Percentiles rank a stretch among this genome's conserved stretches.
Conservation (phyloP, 202 grass and related monocot species). For the Schoenoplectus tabernaemontani region DNA sequence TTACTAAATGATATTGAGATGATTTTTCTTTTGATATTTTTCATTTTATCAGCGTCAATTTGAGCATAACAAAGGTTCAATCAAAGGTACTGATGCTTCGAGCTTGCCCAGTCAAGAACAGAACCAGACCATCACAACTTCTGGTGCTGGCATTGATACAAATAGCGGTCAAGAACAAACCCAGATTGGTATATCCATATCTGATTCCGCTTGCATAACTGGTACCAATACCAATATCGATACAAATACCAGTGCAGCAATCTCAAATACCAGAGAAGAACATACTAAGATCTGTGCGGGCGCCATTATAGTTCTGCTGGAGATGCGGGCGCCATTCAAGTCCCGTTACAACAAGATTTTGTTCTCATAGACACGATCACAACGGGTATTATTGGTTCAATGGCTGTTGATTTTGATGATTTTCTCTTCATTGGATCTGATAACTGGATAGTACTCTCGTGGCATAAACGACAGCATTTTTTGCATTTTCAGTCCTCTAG, state of each 20-base stretch:
- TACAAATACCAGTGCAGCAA: neutral
- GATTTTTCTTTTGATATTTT: no score
- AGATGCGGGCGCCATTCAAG: neutral
- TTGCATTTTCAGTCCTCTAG: neutral
- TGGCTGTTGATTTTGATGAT: neutral
- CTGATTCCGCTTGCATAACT: neutral
- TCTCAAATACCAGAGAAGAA: neutral
- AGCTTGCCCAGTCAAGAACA: no score
- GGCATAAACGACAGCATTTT: neutral
- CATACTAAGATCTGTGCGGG: neutral
- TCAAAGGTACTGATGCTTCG: neutral
- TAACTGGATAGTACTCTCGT: conserved; percentile 22
- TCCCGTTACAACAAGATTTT: neutral
- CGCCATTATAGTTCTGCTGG: neutral
- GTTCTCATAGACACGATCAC: neutral
- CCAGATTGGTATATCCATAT: neutral
- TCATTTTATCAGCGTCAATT: no score
- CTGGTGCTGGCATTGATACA: neutral
- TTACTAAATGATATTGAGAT: no score
- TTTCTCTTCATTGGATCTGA: conserved; percentile 31
- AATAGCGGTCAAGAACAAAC: neutral
- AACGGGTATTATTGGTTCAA: neutral
- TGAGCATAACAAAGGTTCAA: no score
- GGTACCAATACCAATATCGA: neutral
- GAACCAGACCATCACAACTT: neutral